phyloP scores from a whole-genome alignment of 2,329 filamentous ascomycete genomes.

The Periconia sp. region DNA sequence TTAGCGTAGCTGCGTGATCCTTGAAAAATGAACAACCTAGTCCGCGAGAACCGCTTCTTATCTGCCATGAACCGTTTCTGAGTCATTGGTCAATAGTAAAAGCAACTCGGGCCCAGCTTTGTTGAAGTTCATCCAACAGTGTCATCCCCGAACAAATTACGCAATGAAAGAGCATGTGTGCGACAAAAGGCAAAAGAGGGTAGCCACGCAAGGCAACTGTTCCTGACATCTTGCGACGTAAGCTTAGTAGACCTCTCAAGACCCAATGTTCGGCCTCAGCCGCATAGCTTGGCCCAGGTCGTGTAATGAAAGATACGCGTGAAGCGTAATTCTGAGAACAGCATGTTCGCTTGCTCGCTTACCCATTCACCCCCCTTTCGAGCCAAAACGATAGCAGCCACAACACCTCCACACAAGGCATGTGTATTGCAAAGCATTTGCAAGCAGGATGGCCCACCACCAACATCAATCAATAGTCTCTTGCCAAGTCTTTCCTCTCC shows the following conservation, averaged over 20 bases:
- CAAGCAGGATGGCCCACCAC: not conserved
- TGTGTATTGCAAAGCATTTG: conserved; percentile 1
- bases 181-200: no score
- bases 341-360: not conserved
- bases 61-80: not conserved
- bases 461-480: not conserved
- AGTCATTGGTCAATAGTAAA: not conserved
- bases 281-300: no score
- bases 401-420: not conserved
- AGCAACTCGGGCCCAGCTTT: not conserved
- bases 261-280: no score
- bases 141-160: not conserved
- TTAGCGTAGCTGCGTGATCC: not conserved
- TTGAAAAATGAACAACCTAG: not conserved
- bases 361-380: not conserved
- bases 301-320: no score
- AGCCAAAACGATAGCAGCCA: not conserved
- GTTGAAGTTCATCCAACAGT: not conserved
- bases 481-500: not conserved
- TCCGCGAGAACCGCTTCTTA: not conserved
- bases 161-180: no score
- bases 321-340: not conserved
- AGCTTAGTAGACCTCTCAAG: no score
- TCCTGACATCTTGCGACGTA: no score
- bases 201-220: no score